phyloP scores from a whole-genome alignment of 2,329 filamentous ascomycete genomes.

The Xylaria polymorpha region DNA sequence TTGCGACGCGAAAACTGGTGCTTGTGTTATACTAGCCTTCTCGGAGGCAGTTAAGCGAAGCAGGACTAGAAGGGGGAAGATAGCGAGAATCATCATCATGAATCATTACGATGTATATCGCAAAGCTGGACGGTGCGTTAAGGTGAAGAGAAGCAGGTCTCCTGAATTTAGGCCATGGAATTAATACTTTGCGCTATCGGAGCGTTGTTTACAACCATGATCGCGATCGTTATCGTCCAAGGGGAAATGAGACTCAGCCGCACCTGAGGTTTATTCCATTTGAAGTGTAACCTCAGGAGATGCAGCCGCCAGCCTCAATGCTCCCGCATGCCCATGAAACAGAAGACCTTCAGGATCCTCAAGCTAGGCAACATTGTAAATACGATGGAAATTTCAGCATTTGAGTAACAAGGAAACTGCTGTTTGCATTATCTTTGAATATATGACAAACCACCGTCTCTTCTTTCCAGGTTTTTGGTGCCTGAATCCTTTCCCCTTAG shows the following conservation, averaged over 20 bases:
- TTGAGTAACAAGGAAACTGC: background rate
- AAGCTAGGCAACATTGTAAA: background rate
- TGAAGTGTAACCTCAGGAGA: background rate
- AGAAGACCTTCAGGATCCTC: background rate
- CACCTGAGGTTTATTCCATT: slow-evolving; percentile 14
- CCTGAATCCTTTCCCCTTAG: background rate
- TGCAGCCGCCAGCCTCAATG: background rate
- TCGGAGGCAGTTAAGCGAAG: slow-evolving; percentile 16
- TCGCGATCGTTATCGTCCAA: background rate
- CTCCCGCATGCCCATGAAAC: background rate
- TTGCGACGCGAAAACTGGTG: slow-evolving; percentile 12
- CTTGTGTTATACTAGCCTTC: slow-evolving; percentile 7
- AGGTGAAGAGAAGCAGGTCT: background rate
- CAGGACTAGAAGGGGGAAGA: background rate
- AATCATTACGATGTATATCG: background rate
- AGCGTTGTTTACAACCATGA: background rate
- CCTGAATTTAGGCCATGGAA: background rate
- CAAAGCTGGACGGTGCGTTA: background rate
- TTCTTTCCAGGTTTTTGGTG: background rate
- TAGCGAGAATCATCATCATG: background rate
- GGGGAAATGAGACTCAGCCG: slow-evolving; percentile 16
- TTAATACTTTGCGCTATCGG: background rate
- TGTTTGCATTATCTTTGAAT: background rate
- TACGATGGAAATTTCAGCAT: background rate
- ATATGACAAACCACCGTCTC: background rate